Base-by-base conservation (phyloP, 768 basidiomycete genomes). In the Boletellus sp. region DNA sequence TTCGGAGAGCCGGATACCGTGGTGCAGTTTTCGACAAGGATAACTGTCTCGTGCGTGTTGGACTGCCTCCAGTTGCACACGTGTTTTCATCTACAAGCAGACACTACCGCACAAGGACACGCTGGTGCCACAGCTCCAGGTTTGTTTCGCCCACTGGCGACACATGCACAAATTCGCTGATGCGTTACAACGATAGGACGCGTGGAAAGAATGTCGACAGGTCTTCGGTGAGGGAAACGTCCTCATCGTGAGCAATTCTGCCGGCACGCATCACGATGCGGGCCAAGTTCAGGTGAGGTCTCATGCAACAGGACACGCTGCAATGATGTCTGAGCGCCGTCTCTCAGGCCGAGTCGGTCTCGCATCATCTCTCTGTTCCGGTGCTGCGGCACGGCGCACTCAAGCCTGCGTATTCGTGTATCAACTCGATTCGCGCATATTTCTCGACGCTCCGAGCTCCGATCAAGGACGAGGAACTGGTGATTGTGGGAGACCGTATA, bases 21-120 rank as follows among this genome's bases (percentile, higher is more conserved):
- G 93, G 89, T n/a, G 90, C 87, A 3, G 83, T 99, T 1, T 87
- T 98, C 57, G 95, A 98, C 77, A 97, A 98, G 71, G 95, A 99
- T 64, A 98, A 99, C 60, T 98, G 95, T 63, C 70, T 98, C 56
- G 95, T 91, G 55, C 24, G 86, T 72, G 16, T 5, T 42, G 8
- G 5, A 9, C 16, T 2, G 22, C 28, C 7, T 11, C 0, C 2
- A n/a, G 1, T 4, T 4, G 7, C n/a, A 26, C 17, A 10, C 10
- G 26, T 22, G 12, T 19, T 10, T 28, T 60, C 11, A 45, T 50
- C 22, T 22, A 3, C 9, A 3, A 20, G 22, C 42, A 96, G 95
- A 95, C 95, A 2, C 64, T 83, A 28, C 95, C 95, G 0, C 71
- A 89, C 62, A 67, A 76, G 40, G 95, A 98, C 62, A 66, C 69